These are phyloP conservation scores for Chondrus crispus DNA, from an alignment of 23 red algal genomes.

Conservation along the genomic window DNA sequence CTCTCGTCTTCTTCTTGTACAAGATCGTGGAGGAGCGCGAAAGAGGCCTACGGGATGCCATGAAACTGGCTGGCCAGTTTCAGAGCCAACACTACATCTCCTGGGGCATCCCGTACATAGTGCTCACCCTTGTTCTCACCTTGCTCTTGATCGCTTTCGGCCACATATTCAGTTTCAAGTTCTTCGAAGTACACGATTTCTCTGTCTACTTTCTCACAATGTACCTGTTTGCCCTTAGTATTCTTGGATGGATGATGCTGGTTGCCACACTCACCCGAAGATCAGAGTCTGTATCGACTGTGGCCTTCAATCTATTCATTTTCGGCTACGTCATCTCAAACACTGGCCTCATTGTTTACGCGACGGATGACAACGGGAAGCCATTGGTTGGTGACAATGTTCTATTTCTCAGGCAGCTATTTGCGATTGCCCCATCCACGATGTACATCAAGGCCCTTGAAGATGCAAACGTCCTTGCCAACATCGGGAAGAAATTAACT, in stretches of 20 bases:
- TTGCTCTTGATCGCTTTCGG: conserved; percentile 85
- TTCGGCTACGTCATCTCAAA: conserved; percentile 58
- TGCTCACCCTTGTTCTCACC: conserved; percentile 52
- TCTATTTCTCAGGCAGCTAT: conserved; percentile 80
- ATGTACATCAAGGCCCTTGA: conserved; percentile 81
- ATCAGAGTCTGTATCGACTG: conserved; percentile 19
- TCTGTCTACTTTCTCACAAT: conserved; percentile 75
- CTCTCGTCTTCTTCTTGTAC: conserved; percentile 80
- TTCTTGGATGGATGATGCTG: conserved; percentile 77
- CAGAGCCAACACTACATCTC: conserved; percentile 80
- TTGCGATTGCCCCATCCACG: conserved; percentile 71
- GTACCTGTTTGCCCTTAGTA: conserved; percentile 74
- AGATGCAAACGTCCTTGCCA: conserved; percentile 57
- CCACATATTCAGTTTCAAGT: conserved; percentile 69
- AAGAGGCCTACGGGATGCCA: conserved; percentile 64
- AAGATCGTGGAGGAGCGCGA: conserved; percentile 77
- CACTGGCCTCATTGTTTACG: conserved; percentile 62
- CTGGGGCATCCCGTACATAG: conserved; percentile 57
- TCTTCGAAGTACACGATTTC: conserved; percentile 65
- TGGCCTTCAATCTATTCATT: conserved; percentile 81
- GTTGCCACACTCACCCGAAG: conserved; percentile 44
- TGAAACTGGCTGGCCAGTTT: conserved; percentile 71
- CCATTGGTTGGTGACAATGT: conserved; percentile 35
- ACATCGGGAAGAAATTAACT: conserved; percentile 28
- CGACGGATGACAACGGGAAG: conserved; percentile 54